These are phyloP conservation scores for Astrephomene gubernaculifera DNA, from an alignment of 139 green algal species.

Conservation along the genomic window DNA sequence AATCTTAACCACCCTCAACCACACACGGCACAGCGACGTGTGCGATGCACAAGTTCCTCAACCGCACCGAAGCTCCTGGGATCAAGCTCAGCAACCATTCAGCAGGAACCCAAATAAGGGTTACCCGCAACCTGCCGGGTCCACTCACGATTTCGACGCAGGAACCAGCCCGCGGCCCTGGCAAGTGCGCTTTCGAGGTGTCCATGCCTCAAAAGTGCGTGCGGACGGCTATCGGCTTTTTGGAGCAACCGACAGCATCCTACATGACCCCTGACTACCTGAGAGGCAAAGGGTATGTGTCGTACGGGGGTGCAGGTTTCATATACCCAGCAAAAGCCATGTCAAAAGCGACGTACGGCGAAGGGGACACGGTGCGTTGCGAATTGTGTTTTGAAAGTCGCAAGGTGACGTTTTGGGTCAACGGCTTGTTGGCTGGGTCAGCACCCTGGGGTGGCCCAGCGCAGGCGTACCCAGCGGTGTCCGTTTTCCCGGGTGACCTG, in stretches of 20 bases:
- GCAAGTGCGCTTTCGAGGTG: constrained; percentile 41
- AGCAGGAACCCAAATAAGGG: not conserved
- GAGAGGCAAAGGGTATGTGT: constrained; percentile 1
- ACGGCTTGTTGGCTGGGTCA: constrained; percentile 22
- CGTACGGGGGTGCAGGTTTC: constrained; percentile 46
- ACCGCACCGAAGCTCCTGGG: not conserved
- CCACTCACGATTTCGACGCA: constrained; percentile 17
- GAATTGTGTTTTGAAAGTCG: constrained; percentile 31
- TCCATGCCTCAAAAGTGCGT: constrained; percentile 44
- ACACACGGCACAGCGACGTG: not conserved
- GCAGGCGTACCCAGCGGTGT: constrained; percentile 36
- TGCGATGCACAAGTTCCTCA: constrained; percentile 10
- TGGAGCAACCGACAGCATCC: not conserved
- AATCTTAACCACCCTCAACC: no score
- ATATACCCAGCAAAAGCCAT: constrained; percentile 46
- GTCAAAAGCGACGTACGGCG: constrained; percentile 28
- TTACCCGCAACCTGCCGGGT: not conserved
- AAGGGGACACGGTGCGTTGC: constrained; percentile 41
- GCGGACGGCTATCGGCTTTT: constrained; percentile 41
- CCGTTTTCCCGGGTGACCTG: constrained; percentile 25
- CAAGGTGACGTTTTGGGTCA: constrained; percentile 42
- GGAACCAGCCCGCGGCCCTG: not conserved
- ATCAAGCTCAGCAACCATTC: not conserved
- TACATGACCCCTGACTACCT: constrained; percentile 48
- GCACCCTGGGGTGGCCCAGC: constrained; percentile 7